Conservation (phyloP, 495 filamentous ascomycete genomes). For the Penicillium longicatenatum region DNA sequence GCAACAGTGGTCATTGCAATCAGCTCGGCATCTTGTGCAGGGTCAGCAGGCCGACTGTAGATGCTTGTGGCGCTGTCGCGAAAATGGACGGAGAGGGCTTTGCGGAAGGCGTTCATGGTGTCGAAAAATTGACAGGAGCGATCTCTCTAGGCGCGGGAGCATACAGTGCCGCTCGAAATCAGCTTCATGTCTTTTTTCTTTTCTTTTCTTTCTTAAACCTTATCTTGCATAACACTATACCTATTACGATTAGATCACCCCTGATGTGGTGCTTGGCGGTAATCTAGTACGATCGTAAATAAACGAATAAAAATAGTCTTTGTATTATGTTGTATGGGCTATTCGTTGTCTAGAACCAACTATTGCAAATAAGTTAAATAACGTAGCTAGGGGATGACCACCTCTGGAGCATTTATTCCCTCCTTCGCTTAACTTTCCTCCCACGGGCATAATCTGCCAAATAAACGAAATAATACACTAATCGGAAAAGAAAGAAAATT, state of each 20-base stretch:
- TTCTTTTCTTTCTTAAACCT: conserved; percentile 12
- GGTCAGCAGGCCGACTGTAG: background rate
- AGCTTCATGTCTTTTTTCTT: conserved; percentile 21
- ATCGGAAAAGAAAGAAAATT: background rate
- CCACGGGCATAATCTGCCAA: background rate
- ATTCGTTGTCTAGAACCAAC: too few relatives aligned
- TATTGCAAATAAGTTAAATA: conserved; percentile 19
- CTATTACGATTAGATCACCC: conserved; percentile 14
- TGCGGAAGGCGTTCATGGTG: background rate
- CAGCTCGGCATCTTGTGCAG: background rate
- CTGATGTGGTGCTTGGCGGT: conserved; percentile 10
- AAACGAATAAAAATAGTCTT: conserved; percentile 17
- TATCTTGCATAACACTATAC: conserved; percentile 19
- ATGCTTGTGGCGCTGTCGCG: background rate
- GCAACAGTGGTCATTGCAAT: background rate
- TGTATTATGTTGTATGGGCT: conserved; percentile 11
- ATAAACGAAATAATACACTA: background rate
- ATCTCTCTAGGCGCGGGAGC: too few relatives aligned
- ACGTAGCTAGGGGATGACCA: conserved; percentile 3
- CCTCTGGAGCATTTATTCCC: conserved; percentile 12
- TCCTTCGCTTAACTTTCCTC: conserved; percentile 4
- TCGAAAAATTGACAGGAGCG: background rate
- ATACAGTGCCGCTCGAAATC: conserved; percentile 23
- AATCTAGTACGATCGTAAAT: conserved; percentile 13
- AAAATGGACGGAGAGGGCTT: background rate